Conservation (phyloP, 148 eudicot genomes). For the Pharnaceum exiguum region DNA sequence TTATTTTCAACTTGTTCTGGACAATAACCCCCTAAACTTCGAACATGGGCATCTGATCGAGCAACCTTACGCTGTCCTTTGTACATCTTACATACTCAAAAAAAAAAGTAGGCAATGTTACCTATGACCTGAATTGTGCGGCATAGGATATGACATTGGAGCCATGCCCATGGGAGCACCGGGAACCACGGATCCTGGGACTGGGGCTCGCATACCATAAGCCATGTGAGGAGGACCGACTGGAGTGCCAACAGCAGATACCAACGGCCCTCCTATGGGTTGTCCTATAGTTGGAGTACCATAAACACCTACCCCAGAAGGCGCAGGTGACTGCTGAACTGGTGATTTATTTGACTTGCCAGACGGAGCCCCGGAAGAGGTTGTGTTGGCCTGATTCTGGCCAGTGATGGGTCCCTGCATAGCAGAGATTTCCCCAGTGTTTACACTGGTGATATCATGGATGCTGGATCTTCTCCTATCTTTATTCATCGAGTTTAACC, state of each 20-base stretch:
- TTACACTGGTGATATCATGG: constrained; percentile 54
- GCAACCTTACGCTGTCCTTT: neutral
- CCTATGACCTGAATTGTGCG: constrained; percentile 51
- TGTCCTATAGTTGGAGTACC: constrained; percentile 63
- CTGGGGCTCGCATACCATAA: constrained; percentile 42
- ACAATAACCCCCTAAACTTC: neutral
- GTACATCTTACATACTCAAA: neutral
- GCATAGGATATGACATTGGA: constrained; percentile 48
- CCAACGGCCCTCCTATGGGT: constrained; percentile 49
- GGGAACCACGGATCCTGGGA: constrained; percentile 45
- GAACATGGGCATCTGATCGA: constrained; percentile 1
- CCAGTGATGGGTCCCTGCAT: constrained; percentile 54
- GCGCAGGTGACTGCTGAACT: constrained; percentile 26
- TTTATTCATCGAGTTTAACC: constrained; percentile 59
- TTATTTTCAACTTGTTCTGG: neutral
- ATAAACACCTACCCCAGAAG: constrained; percentile 35
- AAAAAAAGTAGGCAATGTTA: constrained; percentile 15
- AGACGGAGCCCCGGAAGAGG: constrained; percentile 28
- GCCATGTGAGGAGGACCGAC: constrained; percentile 33
- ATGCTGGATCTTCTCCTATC: constrained; percentile 60
- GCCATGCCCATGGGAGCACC: constrained; percentile 58
- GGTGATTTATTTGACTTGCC: constrained; percentile 39
- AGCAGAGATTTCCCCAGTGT: constrained; percentile 28
- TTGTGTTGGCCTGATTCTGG: constrained; percentile 37
- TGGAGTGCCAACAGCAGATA: constrained; percentile 44